A percentile compares a stretch with the other conserved stretches of the same genome.
Conservation (phyloP, 2,329 filamentous ascomycete genomes). For the Arthrobotrys conoides region DNA sequence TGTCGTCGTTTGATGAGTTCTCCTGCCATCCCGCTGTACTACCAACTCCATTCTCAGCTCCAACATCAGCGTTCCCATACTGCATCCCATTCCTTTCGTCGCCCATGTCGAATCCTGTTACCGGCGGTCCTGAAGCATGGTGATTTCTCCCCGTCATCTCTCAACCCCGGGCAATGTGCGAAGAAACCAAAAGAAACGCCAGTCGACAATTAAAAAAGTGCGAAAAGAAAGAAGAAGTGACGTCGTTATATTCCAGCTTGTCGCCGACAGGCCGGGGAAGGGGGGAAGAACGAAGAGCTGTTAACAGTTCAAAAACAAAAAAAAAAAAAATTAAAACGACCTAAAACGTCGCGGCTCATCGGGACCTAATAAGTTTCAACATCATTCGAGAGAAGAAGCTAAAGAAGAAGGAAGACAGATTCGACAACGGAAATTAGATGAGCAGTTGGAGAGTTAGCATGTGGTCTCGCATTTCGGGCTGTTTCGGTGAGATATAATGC, state of each 20-base stretch:
- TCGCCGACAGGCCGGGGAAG: constrained; percentile 13
- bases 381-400: constrained; percentile 31
- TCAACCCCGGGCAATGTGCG: constrained; percentile 25
- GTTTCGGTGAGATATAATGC: constrained; percentile 60
- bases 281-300: background rate
- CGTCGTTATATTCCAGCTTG: constrained; percentile 18
- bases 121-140: constrained; percentile 46
- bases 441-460: constrained; percentile 34
- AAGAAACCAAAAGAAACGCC: background rate
- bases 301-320: constrained; percentile 11
- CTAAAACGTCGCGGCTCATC: constrained; percentile 38
- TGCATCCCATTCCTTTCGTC: constrained; percentile 42
- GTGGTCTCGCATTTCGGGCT: constrained; percentile 60
- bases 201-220: background rate
- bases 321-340: constrained; percentile 23
- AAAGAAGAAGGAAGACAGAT: constrained; percentile 30
- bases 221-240: constrained; percentile 21
- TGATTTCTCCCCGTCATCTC: constrained; percentile 56
- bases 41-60: constrained; percentile 40
- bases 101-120: constrained; percentile 47
- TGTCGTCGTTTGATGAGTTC: constrained; percentile 55
- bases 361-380: constrained; percentile 47
- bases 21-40: constrained; percentile 31
- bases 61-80: constrained; percentile 42
- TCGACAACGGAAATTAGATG: constrained; percentile 60